Conservation (phyloP, 192 early-diverging fungal species). For the Spizellomyces sp. region DNA sequence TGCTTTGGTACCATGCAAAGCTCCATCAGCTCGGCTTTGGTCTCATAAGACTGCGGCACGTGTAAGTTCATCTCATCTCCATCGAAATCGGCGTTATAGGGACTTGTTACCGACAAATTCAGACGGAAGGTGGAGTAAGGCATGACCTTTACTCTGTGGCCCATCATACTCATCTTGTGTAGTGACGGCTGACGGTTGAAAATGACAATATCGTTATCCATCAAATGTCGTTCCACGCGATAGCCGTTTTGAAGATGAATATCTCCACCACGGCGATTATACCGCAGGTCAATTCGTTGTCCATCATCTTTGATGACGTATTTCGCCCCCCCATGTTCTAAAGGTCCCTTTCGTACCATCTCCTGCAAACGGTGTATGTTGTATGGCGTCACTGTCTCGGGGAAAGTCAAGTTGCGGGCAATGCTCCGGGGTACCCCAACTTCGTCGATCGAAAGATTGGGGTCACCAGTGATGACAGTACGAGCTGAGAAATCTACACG, state of each 20-base stretch:
- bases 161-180: conserved; percentile 99
- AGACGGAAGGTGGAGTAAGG: conserved; percentile 98
- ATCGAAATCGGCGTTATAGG: conserved; percentile 99
- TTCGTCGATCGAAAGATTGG: conserved; percentile 96
- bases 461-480: conserved; percentile 99
- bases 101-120: conserved; percentile 95
- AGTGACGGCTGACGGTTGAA: conserved; percentile 99
- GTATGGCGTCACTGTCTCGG: conserved; percentile 95
- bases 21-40: conserved; percentile 91
- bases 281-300: conserved; percentile 88
- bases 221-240: conserved; percentile 92
- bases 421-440: conserved; percentile 98
- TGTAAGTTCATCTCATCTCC: conserved; percentile 99
- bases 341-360: conserved; percentile 87
- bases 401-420: conserved; percentile 95
- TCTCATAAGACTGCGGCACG: conserved; percentile 96
- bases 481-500: conserved; percentile 99
- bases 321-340: conserved; percentile 94
- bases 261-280: conserved; percentile 77
- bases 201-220: conserved; percentile 94
- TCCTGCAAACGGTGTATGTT: conserved; percentile 90
- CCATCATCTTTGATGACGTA: conserved; percentile 95
- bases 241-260: conserved; percentile 88
- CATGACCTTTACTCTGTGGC: conserved; percentile 95
- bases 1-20: conserved; percentile 98